Conservation (phyloP, 148 eudicot species). For the Amaranthus cruentus region DNA sequence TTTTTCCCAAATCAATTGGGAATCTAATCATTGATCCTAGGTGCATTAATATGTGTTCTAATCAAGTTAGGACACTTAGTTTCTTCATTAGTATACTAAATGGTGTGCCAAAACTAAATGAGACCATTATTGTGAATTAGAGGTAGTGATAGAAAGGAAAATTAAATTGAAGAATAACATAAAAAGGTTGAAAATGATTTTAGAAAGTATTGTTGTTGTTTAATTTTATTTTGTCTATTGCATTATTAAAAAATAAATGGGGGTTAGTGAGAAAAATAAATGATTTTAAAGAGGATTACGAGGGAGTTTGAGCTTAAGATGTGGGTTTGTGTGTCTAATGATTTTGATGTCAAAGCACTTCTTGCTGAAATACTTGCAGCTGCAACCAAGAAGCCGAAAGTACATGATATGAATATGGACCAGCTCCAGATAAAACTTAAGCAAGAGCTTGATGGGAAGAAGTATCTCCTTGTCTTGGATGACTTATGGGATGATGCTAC, state of each 20-base stretch:
- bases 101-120: no score
- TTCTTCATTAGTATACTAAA: no score
- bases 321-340: constrained; percentile 32
- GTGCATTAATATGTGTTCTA: no score
- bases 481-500: constrained; percentile 30
- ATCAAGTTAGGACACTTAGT: no score
- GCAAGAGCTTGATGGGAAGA: constrained; percentile 4
- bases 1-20: no score
- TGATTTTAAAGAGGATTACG: not conserved
- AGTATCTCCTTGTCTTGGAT: constrained; percentile 30
- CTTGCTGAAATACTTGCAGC: constrained; percentile 15
- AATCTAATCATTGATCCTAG: no score
- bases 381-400: not conserved
- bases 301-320: constrained; percentile 19
- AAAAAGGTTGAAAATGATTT: no score
- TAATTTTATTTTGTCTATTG: no score
- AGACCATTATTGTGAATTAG: no score
- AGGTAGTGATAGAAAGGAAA: no score
- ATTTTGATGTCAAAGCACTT: constrained; percentile 17
- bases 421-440: constrained; percentile 12
- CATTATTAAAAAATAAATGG: not conserved
- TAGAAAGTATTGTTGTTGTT: no score
- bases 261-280: constrained; percentile 19
- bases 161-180: no score
- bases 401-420: constrained; percentile 5